These are phyloP conservation scores for Saccharomyces pastorianus DNA, from an alignment of 1,139 yeast species.

Conservation along the genomic window DNA sequence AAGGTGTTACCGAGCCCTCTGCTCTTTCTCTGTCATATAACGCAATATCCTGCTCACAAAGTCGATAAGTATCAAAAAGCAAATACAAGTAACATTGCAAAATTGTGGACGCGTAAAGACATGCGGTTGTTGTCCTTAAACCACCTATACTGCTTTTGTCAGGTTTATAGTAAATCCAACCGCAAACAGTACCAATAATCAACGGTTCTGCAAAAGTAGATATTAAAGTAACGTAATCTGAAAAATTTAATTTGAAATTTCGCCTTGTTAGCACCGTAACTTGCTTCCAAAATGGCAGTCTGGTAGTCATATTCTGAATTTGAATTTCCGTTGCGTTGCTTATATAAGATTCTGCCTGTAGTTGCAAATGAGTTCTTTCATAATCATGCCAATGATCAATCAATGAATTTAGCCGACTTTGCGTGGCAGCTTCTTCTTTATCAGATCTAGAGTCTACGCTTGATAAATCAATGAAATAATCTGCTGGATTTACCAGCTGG, in stretches of 20 bases:
- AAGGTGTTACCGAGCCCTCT: constrained; percentile 50
- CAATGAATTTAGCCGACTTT: constrained; percentile 39
- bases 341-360: not conserved
- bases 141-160: constrained; percentile 51
- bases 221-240: constrained; percentile 52
- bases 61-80: constrained; percentile 64
- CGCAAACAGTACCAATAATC: constrained; percentile 52
- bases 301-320: constrained; percentile 20
- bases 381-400: constrained; percentile 43
- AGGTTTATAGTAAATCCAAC: constrained; percentile 73
- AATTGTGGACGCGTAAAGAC: constrained; percentile 57
- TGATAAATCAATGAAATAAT: constrained; percentile 58
- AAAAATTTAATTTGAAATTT: constrained; percentile 43
- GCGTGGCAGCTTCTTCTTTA: constrained; percentile 37
- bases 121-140: constrained; percentile 55
- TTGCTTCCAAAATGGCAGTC: constrained; percentile 42
- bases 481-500: constrained; percentile 48
- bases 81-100: constrained; percentile 62
- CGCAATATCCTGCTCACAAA: constrained; percentile 60
- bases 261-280: constrained; percentile 48
- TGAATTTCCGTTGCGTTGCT: constrained; percentile 8
- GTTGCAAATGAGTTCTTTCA: constrained; percentile 10
- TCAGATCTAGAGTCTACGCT: constrained; percentile 51
- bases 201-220: constrained; percentile 50
- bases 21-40: constrained; percentile 67